phyloP scores from a whole-genome alignment of 2,329 filamentous ascomycete genomes.

The Lachnellula suecica region DNA sequence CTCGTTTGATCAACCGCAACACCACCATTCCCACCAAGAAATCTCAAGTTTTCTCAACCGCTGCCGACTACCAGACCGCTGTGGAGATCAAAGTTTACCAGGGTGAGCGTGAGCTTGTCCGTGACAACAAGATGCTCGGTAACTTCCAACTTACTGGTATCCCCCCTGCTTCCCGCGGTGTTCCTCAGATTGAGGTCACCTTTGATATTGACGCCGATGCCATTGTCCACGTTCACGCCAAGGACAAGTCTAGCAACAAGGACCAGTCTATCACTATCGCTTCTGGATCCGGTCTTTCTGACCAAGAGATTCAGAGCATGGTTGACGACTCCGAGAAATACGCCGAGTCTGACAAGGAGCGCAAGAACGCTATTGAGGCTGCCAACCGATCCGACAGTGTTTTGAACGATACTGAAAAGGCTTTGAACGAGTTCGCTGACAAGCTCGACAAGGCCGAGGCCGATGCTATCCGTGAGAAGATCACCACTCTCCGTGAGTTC shows the following conservation, averaged over 20 bases:
- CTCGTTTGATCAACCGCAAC: conserved; percentile 97
- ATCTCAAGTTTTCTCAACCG: conserved; percentile 96
- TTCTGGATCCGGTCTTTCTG: conserved; percentile 93
- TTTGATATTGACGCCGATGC: conserved; percentile 99
- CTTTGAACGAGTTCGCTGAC: conserved; percentile 93
- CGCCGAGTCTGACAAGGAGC: conserved; percentile 91
- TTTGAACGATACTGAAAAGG: conserved; percentile 97
- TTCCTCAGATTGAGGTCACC: conserved; percentile 95
- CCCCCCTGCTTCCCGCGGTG: conserved; percentile 91
- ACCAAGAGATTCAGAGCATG: conserved; percentile 94
- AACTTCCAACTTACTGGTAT: conserved; percentile 99
- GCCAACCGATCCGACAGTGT: conserved; percentile 97
- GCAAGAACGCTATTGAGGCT: conserved; percentile 91
- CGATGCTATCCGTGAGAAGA: conserved; percentile 93
- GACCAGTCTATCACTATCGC: conserved; percentile 99
- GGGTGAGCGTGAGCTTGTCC: conserved; percentile 98
- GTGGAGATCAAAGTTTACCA: conserved; percentile 99
- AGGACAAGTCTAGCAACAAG: conserved; percentile 99
- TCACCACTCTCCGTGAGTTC: conserved; percentile 78
- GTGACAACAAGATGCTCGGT: conserved; percentile 96
- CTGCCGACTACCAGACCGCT: conserved; percentile 96
- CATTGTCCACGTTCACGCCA: conserved; percentile 95
- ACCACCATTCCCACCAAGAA: conserved; percentile 99
- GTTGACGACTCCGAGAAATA: conserved; percentile 98
- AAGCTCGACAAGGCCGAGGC: conserved; percentile 96